Percentiles rank a stretch among this genome's conserved stretches.
Conservation (phyloP, 192 early-diverging fungal genomes). For the Chytriomyces hyalinus region DNA sequence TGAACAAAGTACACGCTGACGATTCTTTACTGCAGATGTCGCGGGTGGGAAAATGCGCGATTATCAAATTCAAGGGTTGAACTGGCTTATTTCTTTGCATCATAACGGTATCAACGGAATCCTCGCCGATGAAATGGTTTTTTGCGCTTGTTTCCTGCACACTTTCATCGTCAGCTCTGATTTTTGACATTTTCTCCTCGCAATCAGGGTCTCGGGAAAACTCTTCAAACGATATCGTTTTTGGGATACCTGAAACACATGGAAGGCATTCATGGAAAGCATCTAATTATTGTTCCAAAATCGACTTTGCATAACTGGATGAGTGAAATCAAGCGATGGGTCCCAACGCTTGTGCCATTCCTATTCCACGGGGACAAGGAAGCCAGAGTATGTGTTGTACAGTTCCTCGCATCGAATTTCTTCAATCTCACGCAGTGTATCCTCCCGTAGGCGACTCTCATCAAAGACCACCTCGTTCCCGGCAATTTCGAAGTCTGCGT, state of each 20-base stretch:
- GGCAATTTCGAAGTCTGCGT: slow-evolving; percentile 88
- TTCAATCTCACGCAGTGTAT: not conserved
- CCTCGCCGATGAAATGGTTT: slow-evolving; percentile 97
- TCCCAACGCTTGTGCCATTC: slow-evolving; percentile 85
- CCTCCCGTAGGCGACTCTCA: slow-evolving; percentile 9
- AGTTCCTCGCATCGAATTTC: slow-evolving; percentile 16
- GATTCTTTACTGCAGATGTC: slow-evolving; percentile 64
- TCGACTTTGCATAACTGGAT: slow-evolving; percentile 97
- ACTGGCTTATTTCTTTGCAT: slow-evolving; percentile 96
- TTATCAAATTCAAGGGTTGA: slow-evolving; percentile 96
- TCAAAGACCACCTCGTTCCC: slow-evolving; percentile 39
- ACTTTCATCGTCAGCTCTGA: not conserved
- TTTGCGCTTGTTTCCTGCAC: not conserved
- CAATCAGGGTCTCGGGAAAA: slow-evolving; percentile 88
- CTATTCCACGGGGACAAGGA: slow-evolving; percentile 91
- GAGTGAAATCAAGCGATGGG: slow-evolving; percentile 89
- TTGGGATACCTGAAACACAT: slow-evolving; percentile 92
- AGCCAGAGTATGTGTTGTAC: slow-evolving; percentile 63
- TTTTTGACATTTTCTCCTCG: not conserved
- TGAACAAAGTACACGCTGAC: not conserved
- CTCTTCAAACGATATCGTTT: slow-evolving; percentile 95
- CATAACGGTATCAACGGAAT: slow-evolving; percentile 99
- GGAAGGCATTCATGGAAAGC: slow-evolving; percentile 77
- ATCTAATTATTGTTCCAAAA: slow-evolving; percentile 96
- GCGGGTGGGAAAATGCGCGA: slow-evolving; percentile 91